Evolutionary conservation across 2,329 filamentous ascomycete species (phyloP), one percentile per base, ranked within the genome.

Genomic region (Juglanconis juglandina): DNA sequence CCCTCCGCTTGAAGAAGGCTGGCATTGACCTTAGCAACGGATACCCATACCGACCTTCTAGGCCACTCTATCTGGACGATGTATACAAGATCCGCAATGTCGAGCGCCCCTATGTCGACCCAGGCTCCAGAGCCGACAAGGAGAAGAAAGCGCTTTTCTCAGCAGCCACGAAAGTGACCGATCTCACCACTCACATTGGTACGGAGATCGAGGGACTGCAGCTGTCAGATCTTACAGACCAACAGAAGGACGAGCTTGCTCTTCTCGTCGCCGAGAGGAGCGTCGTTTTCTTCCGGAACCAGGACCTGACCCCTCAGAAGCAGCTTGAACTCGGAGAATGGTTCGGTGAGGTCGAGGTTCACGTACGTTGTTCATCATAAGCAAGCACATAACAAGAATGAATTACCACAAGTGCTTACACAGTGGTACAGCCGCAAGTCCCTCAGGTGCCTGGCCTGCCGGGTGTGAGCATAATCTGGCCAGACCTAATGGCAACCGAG

Each of bases 391-490:
- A 39, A 39, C 37, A 24, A 8, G 5, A 13, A 34, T 49, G 24
- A 49, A 35, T 42, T 10, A 32, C 24, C 4, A 1, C 10, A 14
- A 0, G 30, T 5, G 32, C 14, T 58, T 4, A 13, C 4, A 4
- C 2, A 46, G 9, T 13, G 10, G 24, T 4, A 34, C 47, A 89
- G 84, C 88, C 88, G 0, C 88, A 91, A 82, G 86, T 84, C 0
- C 83, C 88, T 0, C 85, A 89, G 49, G 87, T 91, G 0, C 88
- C 88, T 0, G 88, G 87, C 1, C 75, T 89, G 0, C 77, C 79
- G 0, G 88, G 87, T 0, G 84, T 86, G 1, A 83, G 80, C 0
- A 85, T 90, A 5, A 87, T 91, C 52, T 91, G 88, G 88, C 88
- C 88, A 0, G 87, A 82, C 39, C 79, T 91, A 0, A 78, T 81